phyloP scores from a whole-genome alignment of 1,284 basidiomycete genomes.

The Heterobasidion occidentale region DNA sequence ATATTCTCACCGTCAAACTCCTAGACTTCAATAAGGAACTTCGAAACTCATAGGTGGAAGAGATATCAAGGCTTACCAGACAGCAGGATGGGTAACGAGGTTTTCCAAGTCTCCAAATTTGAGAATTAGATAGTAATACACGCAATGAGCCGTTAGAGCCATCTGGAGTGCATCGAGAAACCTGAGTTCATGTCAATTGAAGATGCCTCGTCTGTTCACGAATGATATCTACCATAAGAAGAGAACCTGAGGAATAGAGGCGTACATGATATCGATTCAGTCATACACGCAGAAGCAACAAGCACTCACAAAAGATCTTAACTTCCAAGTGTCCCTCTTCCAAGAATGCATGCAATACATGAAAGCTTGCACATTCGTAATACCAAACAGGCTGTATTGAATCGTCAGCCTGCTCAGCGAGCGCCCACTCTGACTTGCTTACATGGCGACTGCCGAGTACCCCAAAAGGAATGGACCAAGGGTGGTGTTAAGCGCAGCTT shows the following conservation, averaged over 20 bases:
- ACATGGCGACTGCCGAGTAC: neutral
- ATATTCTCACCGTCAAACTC: neutral
- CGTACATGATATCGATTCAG: neutral
- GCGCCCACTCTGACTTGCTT: neutral
- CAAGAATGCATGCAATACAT: neutral
- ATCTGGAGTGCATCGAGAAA: neutral
- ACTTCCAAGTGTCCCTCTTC: neutral
- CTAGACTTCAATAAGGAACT: neutral
- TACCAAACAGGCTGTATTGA: neutral
- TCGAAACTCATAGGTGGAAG: neutral
- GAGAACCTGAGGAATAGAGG: neutral
- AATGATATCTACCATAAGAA: neutral
- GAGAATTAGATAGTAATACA: neutral
- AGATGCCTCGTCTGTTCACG: neutral
- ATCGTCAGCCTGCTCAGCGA: neutral
- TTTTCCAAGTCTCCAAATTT: neutral
- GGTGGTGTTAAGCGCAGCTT: neutral
- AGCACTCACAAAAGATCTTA: neutral
- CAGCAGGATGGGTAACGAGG: neutral
- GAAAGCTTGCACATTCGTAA: neutral
- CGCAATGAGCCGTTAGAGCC: neutral
- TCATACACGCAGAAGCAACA: neutral
- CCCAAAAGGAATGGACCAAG: neutral
- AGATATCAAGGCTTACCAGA: neutral
- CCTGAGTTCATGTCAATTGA: neutral